Conservation (phyloP, 768 basidiomycete species). For the Mycena leptocephala region DNA sequence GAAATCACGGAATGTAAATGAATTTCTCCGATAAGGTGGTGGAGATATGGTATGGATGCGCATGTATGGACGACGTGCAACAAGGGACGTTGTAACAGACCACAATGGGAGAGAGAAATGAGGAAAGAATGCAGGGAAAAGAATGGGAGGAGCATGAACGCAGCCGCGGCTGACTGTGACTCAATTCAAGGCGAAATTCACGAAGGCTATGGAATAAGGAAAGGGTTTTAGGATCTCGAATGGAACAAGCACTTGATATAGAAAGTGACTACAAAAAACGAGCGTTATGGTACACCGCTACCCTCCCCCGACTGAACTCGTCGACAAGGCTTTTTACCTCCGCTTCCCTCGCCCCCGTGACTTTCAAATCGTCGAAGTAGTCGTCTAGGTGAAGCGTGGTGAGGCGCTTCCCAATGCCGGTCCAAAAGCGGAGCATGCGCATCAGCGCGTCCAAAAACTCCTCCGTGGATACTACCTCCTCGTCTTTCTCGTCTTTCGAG, state of each 20-base stretch:
- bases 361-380: not conserved
- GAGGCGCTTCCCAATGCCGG: constrained; percentile 5
- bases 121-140: too few species aligned
- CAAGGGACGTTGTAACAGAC: too few species aligned
- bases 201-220: too few species aligned
- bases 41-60: too few species aligned
- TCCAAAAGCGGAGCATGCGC: constrained; percentile 5
- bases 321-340: constrained; percentile 5
- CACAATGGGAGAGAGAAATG: too few species aligned
- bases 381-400: constrained; percentile 5
- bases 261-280: constrained; percentile 4
- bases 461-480: constrained; percentile 5
- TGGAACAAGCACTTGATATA: constrained; percentile 2
- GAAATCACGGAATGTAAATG: too few species aligned
- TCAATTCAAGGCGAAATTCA: too few species aligned
- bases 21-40: too few species aligned
- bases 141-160: too few species aligned
- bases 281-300: constrained; percentile 11
- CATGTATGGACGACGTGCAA: too few species aligned
- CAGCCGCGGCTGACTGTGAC: too few species aligned
- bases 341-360: constrained; percentile 1
- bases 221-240: not conserved
- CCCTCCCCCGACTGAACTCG: constrained; percentile 1
- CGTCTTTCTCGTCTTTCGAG: constrained; percentile 1
- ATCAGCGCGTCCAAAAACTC: constrained; percentile 3